Percentiles rank a stretch among this genome's conserved stretches.
Evolutionary conservation across 148 eudicot species (phyloP).

Genomic region (Camellia sinensis): DNA sequence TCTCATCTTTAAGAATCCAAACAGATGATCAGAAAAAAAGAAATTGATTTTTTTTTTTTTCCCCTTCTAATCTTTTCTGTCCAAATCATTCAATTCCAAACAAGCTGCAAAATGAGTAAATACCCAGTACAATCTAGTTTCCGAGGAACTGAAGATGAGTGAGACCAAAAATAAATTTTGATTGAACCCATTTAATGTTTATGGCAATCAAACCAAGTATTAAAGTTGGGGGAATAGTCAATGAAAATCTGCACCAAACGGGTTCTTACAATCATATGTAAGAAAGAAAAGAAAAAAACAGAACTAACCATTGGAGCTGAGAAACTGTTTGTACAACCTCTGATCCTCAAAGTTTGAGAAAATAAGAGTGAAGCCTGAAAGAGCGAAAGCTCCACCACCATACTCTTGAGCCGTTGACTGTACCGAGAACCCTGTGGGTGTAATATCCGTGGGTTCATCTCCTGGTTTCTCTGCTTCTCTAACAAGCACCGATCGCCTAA

Average conservation of each 20-base stretch:
- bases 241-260: neutral
- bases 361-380: constrained; percentile 23
- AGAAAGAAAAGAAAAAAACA: neutral
- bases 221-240: neutral
- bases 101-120: neutral
- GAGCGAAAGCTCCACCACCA: constrained; percentile 20
- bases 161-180: neutral
- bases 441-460: constrained; percentile 10
- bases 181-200: neutral
- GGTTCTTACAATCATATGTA: neutral
- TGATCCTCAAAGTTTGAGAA: constrained; percentile 48
- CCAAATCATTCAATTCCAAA: too few species aligned
- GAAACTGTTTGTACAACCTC: constrained; percentile 37
- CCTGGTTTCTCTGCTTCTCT: constrained; percentile 14
- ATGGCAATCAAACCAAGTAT: neutral
- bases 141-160: too few species aligned
- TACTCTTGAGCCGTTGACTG: constrained; percentile 18
- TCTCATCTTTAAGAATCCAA: too few species aligned
- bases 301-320: constrained; percentile 25
- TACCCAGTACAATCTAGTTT: neutral
- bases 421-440: constrained; percentile 21
- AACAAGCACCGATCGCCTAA: constrained; percentile 14
- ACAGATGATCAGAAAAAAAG: too few species aligned
- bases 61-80: too few species aligned
- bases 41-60: too few species aligned